Conservation (phyloP, 495 filamentous ascomycete genomes). For the Peziza echinospora region DNA sequence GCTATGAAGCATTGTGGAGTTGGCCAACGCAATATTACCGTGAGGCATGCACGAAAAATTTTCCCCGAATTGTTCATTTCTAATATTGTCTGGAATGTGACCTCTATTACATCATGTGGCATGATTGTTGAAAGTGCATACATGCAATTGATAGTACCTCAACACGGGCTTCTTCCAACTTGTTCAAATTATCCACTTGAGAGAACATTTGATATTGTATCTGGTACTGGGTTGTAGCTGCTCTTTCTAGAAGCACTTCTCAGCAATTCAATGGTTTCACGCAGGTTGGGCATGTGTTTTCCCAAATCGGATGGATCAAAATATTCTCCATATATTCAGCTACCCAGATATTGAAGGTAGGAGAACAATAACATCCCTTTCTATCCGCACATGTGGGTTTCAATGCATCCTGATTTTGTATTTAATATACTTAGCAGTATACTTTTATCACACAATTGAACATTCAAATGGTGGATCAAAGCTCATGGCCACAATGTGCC, state of each 20-base stretch:
- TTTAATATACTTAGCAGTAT: no score
- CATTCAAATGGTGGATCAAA: no score
- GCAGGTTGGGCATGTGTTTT: neutral
- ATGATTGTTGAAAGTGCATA: neutral
- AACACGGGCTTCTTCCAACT: neutral
- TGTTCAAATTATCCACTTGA: neutral
- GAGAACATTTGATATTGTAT: neutral
- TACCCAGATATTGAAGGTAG: constrained; percentile 1
- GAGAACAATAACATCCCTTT: neutral
- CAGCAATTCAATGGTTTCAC: neutral
- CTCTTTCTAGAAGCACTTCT: neutral
- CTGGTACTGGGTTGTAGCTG: neutral
- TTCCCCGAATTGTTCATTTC: neutral
- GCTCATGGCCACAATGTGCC: neutral
- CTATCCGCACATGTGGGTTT: constrained; percentile 2
- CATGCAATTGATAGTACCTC: neutral
- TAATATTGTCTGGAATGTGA: neutral
- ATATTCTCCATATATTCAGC: neutral
- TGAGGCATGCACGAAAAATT: neutral
- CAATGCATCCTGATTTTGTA: no score
- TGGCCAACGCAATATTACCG: neutral
- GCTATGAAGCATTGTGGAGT: neutral
- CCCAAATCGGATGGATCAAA: neutral
- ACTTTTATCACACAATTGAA: no score
- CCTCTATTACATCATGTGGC: neutral